Evolutionary conservation across 2,329 filamentous ascomycete species (phyloP), one percentile per base, ranked within the genome.

Genomic region (Pseudopyrenochaeta lycopersici): DNA sequence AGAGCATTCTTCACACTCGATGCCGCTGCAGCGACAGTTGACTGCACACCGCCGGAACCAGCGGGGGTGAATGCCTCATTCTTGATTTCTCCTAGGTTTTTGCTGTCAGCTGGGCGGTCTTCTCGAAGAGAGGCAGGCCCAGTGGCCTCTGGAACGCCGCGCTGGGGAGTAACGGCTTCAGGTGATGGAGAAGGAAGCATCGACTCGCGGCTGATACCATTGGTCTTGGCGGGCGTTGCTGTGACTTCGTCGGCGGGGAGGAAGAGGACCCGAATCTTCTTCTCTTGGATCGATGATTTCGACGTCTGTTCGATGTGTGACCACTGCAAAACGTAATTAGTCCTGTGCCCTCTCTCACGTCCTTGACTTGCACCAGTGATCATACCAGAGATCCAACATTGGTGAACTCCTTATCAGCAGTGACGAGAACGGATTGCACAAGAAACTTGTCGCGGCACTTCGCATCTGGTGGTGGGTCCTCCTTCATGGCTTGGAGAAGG

Each of bases 361-460:
- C 30, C 18, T 27, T 18, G 2, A 9, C n/a, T n/a, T 20, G 7
- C 20, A 21, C 30, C 7, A 32, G 4, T 30, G 55, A 38, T 68
- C 89, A 68, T 84, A 96, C 92, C 71, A 97, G 91, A 40, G 90
- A 85, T 43, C 88, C 84, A 58, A 96, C 87, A 73, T 90, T 96
- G 54, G 84, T 83, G 68, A 91, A 91, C 70, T 97, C 92, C 79
- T 92, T 91, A 71, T 96, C 91, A 60, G 88, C 83, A 18, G 89
- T 89, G 63, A 97, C 90, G 46, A 88, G 83, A 43, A 96, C 91
- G 21, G 93, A 96, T 79, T 98, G 94, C 31, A 98, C 94, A 49
- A 98, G 86, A 78, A 98, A 98, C 82, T 98, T 98, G 84, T 98
- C 94, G 77, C 91, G 90, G 82, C 95, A 99, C 77, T 92, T 93